A percentile compares a stretch with the other conserved stretches of the same genome.
phyloP scores from a whole-genome alignment of 2,329 filamentous ascomycete species.

The Zymoseptoria passerinii region DNA sequence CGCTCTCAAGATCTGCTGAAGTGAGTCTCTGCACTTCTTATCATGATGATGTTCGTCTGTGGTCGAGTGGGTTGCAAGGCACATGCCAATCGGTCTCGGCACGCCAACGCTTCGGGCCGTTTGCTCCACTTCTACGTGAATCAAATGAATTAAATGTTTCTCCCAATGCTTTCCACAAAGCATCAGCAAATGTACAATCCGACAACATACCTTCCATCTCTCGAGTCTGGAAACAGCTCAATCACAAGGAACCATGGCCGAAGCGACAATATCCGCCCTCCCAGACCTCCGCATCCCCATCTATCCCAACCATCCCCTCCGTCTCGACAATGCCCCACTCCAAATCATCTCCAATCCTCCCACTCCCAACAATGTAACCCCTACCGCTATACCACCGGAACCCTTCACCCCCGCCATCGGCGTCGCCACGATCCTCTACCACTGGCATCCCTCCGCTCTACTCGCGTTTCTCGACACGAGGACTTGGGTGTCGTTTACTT shows the following conservation, averaged over 20 bases:
- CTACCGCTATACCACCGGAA: not conserved
- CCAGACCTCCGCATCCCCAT: not conserved
- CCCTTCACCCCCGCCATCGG: constrained; percentile 10
- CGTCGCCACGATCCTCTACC: constrained; percentile 15
- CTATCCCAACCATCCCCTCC: not conserved
- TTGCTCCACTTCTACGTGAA: not conserved
- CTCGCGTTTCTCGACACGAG: constrained; percentile 13
- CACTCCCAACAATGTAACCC: not conserved
- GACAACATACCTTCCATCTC: not conserved
- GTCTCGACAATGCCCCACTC: not conserved
- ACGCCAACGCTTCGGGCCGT: not conserved
- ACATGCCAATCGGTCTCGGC: not conserved
- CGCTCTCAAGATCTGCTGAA: not conserved
- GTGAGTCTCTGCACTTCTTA: no score
- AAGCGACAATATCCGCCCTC: not conserved
- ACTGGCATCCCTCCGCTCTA: constrained; percentile 15
- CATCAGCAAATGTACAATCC: not conserved
- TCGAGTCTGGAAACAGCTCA: not conserved
- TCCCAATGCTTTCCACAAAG: not conserved
- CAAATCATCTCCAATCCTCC: not conserved
- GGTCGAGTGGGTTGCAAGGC: no score
- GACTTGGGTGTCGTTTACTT: constrained; percentile 19
- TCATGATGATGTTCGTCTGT: no score
- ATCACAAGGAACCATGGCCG: not conserved
- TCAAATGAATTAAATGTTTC: not conserved